Evolutionary conservation across 352 stramenopile genomes (phyloP).

Genomic region (Globisporangium canariense): DNA sequence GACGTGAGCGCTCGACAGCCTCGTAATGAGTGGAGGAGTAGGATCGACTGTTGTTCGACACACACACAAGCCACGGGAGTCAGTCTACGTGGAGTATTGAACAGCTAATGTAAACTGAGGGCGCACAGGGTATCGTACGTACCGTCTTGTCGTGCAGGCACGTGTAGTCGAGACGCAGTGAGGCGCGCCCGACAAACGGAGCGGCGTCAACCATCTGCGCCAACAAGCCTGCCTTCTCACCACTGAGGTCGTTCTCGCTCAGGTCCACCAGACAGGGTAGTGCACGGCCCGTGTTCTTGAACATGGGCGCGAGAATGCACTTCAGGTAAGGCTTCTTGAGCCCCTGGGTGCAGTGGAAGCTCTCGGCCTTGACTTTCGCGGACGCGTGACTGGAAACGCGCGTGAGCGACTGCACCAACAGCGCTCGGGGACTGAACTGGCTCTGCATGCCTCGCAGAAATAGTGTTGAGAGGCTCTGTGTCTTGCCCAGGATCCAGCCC

Average conservation of each 20-base stretch:
- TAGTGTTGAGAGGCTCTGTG: slow-evolving; percentile 54
- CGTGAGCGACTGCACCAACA: slow-evolving; percentile 22
- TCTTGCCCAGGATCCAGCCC: slow-evolving; percentile 60
- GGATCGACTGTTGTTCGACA: slow-evolving; percentile 30
- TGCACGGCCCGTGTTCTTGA: slow-evolving; percentile 46
- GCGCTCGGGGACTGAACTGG: slow-evolving; percentile 22
- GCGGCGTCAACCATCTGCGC: slow-evolving; percentile 49
- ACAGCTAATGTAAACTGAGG: background rate
- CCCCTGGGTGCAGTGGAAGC: slow-evolving; percentile 26
- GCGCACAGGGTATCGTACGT: background rate
- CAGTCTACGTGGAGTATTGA: background rate
- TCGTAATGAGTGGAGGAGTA: slow-evolving; percentile 60
- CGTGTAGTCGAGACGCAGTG: slow-evolving; percentile 53
- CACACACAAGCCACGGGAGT: background rate
- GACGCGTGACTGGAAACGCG: slow-evolving; percentile 24
- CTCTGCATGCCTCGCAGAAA: slow-evolving; percentile 61
- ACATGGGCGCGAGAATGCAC: slow-evolving; percentile 64
- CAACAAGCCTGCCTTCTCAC: slow-evolving; percentile 39
- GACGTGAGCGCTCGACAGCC: slow-evolving; percentile 46
- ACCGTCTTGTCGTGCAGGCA: slow-evolving; percentile 59
- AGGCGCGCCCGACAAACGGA: slow-evolving; percentile 34
- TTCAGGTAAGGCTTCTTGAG: slow-evolving; percentile 45
- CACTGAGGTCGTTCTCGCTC: slow-evolving; percentile 73
- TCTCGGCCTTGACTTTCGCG: slow-evolving; percentile 12
- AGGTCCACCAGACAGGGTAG: slow-evolving; percentile 52